Percentiles rank a stretch among this genome's conserved stretches.
Evolutionary conservation across 257 asterid species (phyloP).

Genomic region (Solanum microdontum): DNA sequence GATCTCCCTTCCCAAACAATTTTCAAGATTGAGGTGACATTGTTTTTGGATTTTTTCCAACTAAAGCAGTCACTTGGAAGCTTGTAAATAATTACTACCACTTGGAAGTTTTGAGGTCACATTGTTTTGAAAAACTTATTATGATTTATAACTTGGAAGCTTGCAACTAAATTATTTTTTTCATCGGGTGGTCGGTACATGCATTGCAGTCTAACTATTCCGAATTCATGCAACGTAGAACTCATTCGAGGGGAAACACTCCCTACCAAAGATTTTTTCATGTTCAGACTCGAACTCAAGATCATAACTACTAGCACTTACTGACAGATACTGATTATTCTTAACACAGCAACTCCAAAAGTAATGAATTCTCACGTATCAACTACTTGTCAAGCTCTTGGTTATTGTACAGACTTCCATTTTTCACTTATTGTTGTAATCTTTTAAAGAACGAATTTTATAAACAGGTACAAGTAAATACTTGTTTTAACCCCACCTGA

Average conservation of each 20-base stretch:
- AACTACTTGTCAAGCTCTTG: too few relatives aligned
- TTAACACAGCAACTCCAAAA: not conserved
- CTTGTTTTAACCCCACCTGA: too few relatives aligned
- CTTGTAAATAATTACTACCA: not conserved
- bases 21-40: not conserved
- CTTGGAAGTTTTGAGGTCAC: not conserved
- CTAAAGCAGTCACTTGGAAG: not conserved
- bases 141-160: not conserved
- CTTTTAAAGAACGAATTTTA: too few relatives aligned
- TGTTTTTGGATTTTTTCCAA: not conserved
- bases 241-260: too few relatives aligned
- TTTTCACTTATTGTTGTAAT: not conserved
- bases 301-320: too few relatives aligned
- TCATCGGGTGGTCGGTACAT: too few relatives aligned
- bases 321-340: too few relatives aligned
- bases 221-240: too few relatives aligned
- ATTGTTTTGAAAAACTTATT: not conserved
- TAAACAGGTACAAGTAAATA: too few relatives aligned
- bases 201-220: too few relatives aligned
- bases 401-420: not conserved
- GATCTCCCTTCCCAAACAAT: not conserved
- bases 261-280: too few relatives aligned
- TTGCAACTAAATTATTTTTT: not conserved
- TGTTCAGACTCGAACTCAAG: too few relatives aligned
- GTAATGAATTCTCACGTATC: not conserved